Evolutionary conservation across 306 rosid species (phyloP).

Genomic region (Trifolium fragiferum): DNA sequence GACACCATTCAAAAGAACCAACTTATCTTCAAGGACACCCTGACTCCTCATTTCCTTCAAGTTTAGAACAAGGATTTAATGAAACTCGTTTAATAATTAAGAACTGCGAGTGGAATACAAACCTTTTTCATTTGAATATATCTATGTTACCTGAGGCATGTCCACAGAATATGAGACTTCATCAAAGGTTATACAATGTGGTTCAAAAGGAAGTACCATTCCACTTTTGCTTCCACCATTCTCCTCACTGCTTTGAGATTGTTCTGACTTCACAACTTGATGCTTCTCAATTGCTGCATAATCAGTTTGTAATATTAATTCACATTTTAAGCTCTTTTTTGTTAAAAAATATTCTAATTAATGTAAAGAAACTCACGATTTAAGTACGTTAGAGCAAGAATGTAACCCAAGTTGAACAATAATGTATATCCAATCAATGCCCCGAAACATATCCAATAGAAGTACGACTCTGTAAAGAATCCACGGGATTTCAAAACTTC

Average conservation of each 20-base stretch:
- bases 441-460: slow-evolving; percentile 49
- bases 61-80: neutral
- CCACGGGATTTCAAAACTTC: slow-evolving; percentile 54
- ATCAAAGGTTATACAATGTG: slow-evolving; percentile 55
- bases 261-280: slow-evolving; percentile 38
- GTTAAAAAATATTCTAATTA: neutral
- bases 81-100: neutral
- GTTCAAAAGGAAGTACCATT: slow-evolving; percentile 61
- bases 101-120: neutral
- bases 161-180: slow-evolving; percentile 54
- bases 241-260: neutral
- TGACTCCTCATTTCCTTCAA: slow-evolving; percentile 11
- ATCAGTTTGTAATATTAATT: slow-evolving; percentile 23
- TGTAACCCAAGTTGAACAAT: slow-evolving; percentile 48
- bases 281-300: slow-evolving; percentile 45
- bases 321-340: neutral
- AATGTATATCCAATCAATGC: slow-evolving; percentile 45
- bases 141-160: neutral
- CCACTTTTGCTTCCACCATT: slow-evolving; percentile 36
- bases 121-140: neutral
- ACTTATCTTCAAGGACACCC: slow-evolving; percentile 3
- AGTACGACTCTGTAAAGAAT: slow-evolving; percentile 46
- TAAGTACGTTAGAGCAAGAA: slow-evolving; percentile 51
- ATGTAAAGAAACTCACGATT: slow-evolving; percentile 53
- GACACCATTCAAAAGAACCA: slow-evolving; percentile 44